A percentile compares a stretch with the other conserved stretches of the same genome.
These are phyloP conservation scores for Cercospora zeae-maydis DNA, from an alignment of 2,329 filamentous ascomycete genomes.

Conservation along the genomic window DNA sequence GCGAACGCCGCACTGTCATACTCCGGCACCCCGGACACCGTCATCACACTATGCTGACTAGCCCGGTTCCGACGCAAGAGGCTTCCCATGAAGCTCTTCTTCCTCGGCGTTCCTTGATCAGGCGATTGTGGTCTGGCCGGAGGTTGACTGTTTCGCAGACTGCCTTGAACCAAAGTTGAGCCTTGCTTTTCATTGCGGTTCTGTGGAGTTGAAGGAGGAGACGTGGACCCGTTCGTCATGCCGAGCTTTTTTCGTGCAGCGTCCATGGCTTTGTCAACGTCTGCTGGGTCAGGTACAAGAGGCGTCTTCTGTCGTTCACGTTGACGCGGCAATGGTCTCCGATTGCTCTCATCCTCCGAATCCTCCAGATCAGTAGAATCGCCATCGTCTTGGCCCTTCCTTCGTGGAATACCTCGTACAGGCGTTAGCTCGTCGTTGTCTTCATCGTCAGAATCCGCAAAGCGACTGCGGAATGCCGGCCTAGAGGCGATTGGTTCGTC, in stretches of 20 bases:
- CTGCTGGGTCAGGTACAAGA: conserved; percentile 34
- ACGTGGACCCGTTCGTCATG: conserved; percentile 14
- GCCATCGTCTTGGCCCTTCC: conserved; percentile 53
- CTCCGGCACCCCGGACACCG: conserved; percentile 9
- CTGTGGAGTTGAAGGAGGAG: conserved; percentile 11
- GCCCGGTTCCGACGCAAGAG: conserved; percentile 36
- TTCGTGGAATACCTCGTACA: conserved; percentile 59
- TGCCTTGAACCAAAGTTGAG: conserved; percentile 36
- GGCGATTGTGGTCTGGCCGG: conserved; percentile 48
- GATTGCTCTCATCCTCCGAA: conserved; percentile 38
- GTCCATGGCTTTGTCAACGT: conserved; percentile 40
- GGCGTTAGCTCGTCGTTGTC: conserved; percentile 52
- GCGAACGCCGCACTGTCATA: conserved; percentile 6
- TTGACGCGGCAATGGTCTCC: conserved; percentile 41
- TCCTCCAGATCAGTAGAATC: conserved; percentile 54
- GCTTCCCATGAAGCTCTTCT: conserved; percentile 36
- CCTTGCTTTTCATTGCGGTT: conserved; percentile 31
- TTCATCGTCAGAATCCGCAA: conserved; percentile 49
- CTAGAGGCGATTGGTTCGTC: conserved; percentile 42
- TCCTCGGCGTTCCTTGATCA: conserved; percentile 24
- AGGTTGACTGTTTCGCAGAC: conserved; percentile 35
- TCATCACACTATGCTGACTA: conserved; percentile 27
- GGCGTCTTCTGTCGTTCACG: conserved; percentile 37
- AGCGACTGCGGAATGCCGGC: conserved; percentile 44
- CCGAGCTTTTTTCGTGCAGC: conserved; percentile 35